These are phyloP conservation scores for Gossypium trilobum DNA, from an alignment of 441 rosid species.

Conservation along the genomic window DNA sequence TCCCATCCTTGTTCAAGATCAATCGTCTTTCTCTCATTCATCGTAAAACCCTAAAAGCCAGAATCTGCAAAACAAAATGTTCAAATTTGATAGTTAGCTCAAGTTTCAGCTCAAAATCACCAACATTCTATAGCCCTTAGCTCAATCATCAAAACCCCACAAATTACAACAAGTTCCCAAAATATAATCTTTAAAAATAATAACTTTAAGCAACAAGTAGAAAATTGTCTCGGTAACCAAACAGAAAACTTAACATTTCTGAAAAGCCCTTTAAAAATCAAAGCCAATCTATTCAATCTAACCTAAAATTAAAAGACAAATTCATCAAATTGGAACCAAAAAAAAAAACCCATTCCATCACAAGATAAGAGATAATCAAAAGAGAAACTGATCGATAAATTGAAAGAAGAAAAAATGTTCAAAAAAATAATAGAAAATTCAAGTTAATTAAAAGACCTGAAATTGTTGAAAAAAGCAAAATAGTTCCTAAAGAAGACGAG, in stretches of 20 bases:
- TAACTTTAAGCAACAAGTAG: neutral
- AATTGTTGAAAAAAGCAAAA: neutral
- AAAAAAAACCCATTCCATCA: neutral
- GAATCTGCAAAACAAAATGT: constrained; percentile 10
- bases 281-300: neutral
- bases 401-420: neutral
- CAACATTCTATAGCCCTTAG: neutral
- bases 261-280: neutral
- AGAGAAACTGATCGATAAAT: neutral
- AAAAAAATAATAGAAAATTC: neutral
- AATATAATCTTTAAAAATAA: neutral
- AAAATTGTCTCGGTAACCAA: neutral
- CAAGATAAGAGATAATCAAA: neutral
- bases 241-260: neutral
- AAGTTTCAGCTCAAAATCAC: constrained; percentile 3
- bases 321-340: neutral
- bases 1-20: constrained; percentile 44
- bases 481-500: neutral
- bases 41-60: constrained; percentile 14
- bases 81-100: neutral
- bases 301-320: neutral
- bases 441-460: neutral
- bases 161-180: neutral
- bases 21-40: constrained; percentile 36
- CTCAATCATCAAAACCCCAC: neutral